phyloP scores from a whole-genome alignment of 257 asterid species.

The Phtheirospermum japonicum region DNA sequence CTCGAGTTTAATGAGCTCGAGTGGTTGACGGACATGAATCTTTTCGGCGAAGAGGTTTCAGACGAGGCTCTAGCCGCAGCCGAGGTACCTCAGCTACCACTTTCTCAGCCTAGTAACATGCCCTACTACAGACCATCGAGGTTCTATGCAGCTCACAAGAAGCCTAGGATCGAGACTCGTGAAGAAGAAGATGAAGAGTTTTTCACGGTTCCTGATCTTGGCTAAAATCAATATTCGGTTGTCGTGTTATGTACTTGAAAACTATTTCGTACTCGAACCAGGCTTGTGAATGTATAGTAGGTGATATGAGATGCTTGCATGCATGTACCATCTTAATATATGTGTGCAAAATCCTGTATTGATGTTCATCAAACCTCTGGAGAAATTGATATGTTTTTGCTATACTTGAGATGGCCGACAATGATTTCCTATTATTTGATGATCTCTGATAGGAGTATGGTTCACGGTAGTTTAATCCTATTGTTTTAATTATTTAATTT shows the following conservation, averaged over 20 bases:
- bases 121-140: slow-evolving; percentile 38
- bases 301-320: slow-evolving; percentile 18
- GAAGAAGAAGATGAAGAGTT: slow-evolving; percentile 71
- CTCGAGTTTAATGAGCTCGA: slow-evolving; percentile 65
- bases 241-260: too few species aligned
- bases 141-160: slow-evolving; percentile 55
- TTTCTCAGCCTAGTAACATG: slow-evolving; percentile 41
- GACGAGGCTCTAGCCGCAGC: slow-evolving; percentile 58
- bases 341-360: not conserved
- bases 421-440: too few species aligned
- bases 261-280: too few species aligned
- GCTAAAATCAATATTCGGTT: slow-evolving; percentile 35
- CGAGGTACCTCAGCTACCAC: slow-evolving; percentile 82
- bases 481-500: too few species aligned
- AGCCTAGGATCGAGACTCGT: slow-evolving; percentile 55
- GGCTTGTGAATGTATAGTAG: slow-evolving; percentile 21
- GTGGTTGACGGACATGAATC: slow-evolving; percentile 66
- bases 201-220: slow-evolving; percentile 92
- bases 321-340: slow-evolving; percentile 9
- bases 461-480: too few species aligned
- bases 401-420: too few species aligned
- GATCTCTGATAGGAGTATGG: too few species aligned
- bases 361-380: too few species aligned
- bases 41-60: slow-evolving; percentile 54
- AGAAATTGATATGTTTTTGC: too few species aligned